Conservation (phyloP, 495 filamentous ascomycete genomes). For the Penicillium riverlandense region DNA sequence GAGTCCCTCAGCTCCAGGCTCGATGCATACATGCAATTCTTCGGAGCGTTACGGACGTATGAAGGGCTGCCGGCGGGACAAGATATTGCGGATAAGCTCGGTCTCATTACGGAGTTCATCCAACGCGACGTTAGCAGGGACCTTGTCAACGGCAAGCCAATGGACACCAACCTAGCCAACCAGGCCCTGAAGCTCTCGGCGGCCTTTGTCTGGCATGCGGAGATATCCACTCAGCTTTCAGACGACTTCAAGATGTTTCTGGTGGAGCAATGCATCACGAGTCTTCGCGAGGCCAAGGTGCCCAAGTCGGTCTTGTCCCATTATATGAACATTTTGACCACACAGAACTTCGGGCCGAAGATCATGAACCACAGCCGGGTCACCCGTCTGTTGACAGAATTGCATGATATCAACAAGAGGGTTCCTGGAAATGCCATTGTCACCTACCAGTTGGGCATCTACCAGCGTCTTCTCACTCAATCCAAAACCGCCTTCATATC, state of each 20-base stretch:
- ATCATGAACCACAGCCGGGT: slow-evolving; percentile 65
- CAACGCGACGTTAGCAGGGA: slow-evolving; percentile 60
- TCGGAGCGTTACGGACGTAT: slow-evolving; percentile 67
- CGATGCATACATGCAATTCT: slow-evolving; percentile 82
- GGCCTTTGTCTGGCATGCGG: slow-evolving; percentile 61
- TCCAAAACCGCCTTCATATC: slow-evolving; percentile 58
- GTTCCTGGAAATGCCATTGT: slow-evolving; percentile 72
- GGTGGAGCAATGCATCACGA: slow-evolving; percentile 67
- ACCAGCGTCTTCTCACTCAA: slow-evolving; percentile 65
- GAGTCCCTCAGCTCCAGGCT: slow-evolving; percentile 58
- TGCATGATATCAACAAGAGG: slow-evolving; percentile 65
- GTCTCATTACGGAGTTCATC: slow-evolving; percentile 67
- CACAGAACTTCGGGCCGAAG: slow-evolving; percentile 67
- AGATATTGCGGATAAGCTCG: slow-evolving; percentile 67
- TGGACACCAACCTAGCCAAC: slow-evolving; percentile 58
- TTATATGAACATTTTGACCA: slow-evolving; percentile 67
- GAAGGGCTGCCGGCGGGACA: slow-evolving; percentile 65
- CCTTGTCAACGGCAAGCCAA: slow-evolving; percentile 20
- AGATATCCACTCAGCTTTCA: slow-evolving; percentile 55
- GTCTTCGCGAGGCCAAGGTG: slow-evolving; percentile 52
- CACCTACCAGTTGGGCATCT: slow-evolving; percentile 65
- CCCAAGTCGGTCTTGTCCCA: slow-evolving; percentile 73
- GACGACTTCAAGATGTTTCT: slow-evolving; percentile 74
- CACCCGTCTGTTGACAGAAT: slow-evolving; percentile 55
- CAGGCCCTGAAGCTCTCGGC: slow-evolving; percentile 69